Conservation (phyloP, 1,284 basidiomycete genomes). For the Veloporphyrellus conicus region DNA sequence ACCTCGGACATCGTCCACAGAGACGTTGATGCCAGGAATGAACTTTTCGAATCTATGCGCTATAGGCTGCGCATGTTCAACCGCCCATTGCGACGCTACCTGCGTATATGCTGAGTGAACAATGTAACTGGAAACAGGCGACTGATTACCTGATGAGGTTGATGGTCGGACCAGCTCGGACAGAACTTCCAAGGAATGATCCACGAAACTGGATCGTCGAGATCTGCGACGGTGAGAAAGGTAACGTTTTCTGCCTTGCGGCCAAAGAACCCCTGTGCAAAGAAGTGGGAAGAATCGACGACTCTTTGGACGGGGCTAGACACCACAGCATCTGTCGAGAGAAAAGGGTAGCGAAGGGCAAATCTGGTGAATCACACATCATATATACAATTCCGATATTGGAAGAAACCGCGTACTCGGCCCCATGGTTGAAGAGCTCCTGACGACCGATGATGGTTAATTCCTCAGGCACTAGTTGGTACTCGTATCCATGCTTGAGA, state of each 20-base stretch:
- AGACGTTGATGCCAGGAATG: slow-evolving; percentile 34
- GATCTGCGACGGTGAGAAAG: slow-evolving; percentile 39
- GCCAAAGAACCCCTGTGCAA: slow-evolving; percentile 44
- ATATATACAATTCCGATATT: not conserved
- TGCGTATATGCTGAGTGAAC: slow-evolving; percentile 8
- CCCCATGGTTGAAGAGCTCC: slow-evolving; percentile 45
- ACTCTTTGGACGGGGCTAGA: slow-evolving; percentile 46
- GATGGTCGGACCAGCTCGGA: slow-evolving; percentile 4
- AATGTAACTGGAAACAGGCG: not conserved
- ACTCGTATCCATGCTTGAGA: slow-evolving; percentile 40
- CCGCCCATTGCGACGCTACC: slow-evolving; percentile 37
- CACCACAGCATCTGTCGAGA: slow-evolving; percentile 35
- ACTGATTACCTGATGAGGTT: slow-evolving; percentile 7
- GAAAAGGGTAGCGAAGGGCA: slow-evolving; percentile 19
- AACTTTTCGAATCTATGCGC: slow-evolving; percentile 36
- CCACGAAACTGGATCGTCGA: slow-evolving; percentile 39
- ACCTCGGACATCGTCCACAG: slow-evolving; percentile 37
- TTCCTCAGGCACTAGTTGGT: slow-evolving; percentile 38
- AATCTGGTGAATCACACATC: slow-evolving; percentile 9
- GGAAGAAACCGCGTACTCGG: slow-evolving; percentile 27
- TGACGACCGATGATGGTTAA: slow-evolving; percentile 40
- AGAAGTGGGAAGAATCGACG: slow-evolving; percentile 45
- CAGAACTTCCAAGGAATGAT: slow-evolving; percentile 46
- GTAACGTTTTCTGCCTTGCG: slow-evolving; percentile 20
- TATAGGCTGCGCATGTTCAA: slow-evolving; percentile 39